Conservation (phyloP, 1,139 yeast species). For the Hansenula anomala region DNA sequence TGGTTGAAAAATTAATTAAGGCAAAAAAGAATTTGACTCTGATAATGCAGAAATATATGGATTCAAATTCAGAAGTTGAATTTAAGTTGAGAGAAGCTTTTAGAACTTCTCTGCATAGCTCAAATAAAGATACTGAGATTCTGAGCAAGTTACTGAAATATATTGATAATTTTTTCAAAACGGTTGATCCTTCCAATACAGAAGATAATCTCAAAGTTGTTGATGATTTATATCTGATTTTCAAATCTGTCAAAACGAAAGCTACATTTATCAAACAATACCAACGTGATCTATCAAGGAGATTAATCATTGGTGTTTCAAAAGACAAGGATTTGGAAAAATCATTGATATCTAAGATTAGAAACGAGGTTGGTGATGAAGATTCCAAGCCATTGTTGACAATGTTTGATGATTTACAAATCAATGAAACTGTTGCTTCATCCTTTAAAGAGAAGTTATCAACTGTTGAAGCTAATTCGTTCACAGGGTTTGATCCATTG, state of each 20-base stretch:
- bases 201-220: slow-evolving; percentile 16
- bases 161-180: slow-evolving; percentile 26
- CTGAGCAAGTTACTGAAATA: slow-evolving; percentile 27
- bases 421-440: slow-evolving; percentile 9
- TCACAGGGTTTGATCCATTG: slow-evolving; percentile 15
- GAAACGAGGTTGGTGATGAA: slow-evolving; percentile 28
- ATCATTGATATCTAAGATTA: slow-evolving; percentile 22
- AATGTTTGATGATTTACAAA: slow-evolving; percentile 31
- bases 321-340: slow-evolving; percentile 25
- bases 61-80: slow-evolving; percentile 11
- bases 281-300: slow-evolving; percentile 30
- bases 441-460: slow-evolving; percentile 4
- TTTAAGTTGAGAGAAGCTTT: slow-evolving; percentile 16
- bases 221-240: slow-evolving; percentile 16
- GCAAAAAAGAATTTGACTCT: slow-evolving; percentile 12
- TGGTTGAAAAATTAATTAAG: slow-evolving; percentile 10
- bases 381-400: slow-evolving; percentile 25
- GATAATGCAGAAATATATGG: slow-evolving; percentile 7
- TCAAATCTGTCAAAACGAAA: slow-evolving; percentile 28
- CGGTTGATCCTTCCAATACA: slow-evolving; percentile 4
- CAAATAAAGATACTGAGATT: slow-evolving; percentile 13
- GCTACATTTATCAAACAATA: slow-evolving; percentile 30
- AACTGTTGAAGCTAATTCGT: neutral
- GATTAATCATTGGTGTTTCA: slow-evolving; percentile 27
- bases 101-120: slow-evolving; percentile 18